A percentile compares a stretch with the other conserved stretches of the same genome.
These are phyloP conservation scores for Pleurotus platypus DNA, from an alignment of 768 basidiomycete species.

Conservation along the genomic window DNA sequence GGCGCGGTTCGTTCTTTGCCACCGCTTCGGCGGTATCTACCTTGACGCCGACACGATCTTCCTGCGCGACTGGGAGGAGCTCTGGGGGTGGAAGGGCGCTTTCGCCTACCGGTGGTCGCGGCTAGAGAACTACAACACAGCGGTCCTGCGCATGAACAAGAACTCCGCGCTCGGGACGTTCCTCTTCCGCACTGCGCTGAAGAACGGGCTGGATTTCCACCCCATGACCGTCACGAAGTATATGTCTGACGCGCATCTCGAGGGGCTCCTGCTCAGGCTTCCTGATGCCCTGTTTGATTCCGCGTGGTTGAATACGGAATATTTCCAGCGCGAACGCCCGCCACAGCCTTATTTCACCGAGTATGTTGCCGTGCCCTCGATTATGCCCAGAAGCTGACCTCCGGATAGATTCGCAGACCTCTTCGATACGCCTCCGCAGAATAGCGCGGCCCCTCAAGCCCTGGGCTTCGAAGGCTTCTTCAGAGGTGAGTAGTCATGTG, in stretches of 20 bases:
- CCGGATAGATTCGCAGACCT: slow-evolving; percentile 70
- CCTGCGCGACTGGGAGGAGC: slow-evolving; percentile 93
- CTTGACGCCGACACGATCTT: slow-evolving; percentile 93
- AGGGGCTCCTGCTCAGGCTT: slow-evolving; percentile 70
- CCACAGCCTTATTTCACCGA: slow-evolving; percentile 90
- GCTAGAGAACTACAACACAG: slow-evolving; percentile 90
- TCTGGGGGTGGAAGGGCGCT: slow-evolving; percentile 93
- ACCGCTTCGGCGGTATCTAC: slow-evolving; percentile 92
- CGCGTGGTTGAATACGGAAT: slow-evolving; percentile 91
- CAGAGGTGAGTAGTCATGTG: slow-evolving; percentile 64
- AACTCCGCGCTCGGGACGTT: slow-evolving; percentile 86
- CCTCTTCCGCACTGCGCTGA: slow-evolving; percentile 87
- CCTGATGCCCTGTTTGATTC: slow-evolving; percentile 94
- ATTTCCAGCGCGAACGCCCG: slow-evolving; percentile 85
- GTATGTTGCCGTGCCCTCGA: slow-evolving; percentile 34
- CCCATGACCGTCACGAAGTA: slow-evolving; percentile 90
- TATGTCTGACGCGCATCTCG: slow-evolving; percentile 77
- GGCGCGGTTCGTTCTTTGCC: slow-evolving; percentile 93
- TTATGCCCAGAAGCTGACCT: not conserved
- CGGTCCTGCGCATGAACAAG: slow-evolving; percentile 85
- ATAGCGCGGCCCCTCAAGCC: slow-evolving; percentile 76
- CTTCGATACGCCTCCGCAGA: slow-evolving; percentile 69
- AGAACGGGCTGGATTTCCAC: slow-evolving; percentile 92
- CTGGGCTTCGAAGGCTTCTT: slow-evolving; percentile 91
- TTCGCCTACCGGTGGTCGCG: slow-evolving; percentile 97